Evolutionary conservation across 1,139 yeast species (phyloP).

Genomic region (Suhomyces maxii): DNA sequence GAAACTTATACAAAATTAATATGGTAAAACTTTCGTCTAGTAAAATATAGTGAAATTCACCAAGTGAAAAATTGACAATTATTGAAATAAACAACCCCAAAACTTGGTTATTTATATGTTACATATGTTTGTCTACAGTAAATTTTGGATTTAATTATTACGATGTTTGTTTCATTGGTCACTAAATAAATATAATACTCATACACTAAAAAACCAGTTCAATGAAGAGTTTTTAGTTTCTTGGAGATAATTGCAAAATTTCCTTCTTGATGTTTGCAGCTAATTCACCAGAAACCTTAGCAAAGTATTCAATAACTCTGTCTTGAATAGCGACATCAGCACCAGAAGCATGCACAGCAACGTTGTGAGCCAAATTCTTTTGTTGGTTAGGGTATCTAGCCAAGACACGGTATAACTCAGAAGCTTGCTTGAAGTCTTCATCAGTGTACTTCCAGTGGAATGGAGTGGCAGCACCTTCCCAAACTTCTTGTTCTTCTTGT

Average conservation of each 20-base stretch:
- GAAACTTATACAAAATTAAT: too few species aligned
- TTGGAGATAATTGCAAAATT: constrained; percentile 55
- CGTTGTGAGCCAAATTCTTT: constrained; percentile 77
- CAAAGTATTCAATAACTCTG: constrained; percentile 73
- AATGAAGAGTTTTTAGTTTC: constrained; percentile 30
- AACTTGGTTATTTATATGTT: too few species aligned
- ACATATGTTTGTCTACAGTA: too few species aligned
- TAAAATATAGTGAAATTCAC: too few species aligned
- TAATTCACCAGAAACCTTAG: constrained; percentile 68
- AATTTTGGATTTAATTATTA: too few species aligned
- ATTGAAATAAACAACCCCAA: too few species aligned
- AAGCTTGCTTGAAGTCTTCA: constrained; percentile 72
- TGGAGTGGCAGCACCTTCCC: constrained; percentile 86
- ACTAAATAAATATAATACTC: background rate
- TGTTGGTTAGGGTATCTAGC: constrained; percentile 79
- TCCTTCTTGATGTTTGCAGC: constrained; percentile 62
- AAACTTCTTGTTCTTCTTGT: constrained; percentile 74
- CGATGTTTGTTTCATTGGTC: too few species aligned
- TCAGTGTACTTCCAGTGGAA: constrained; percentile 83
- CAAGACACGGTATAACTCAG: constrained; percentile 68
- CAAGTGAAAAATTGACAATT: too few species aligned
- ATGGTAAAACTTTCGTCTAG: too few species aligned
- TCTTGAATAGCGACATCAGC: constrained; percentile 81
- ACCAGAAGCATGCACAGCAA: constrained; percentile 68
- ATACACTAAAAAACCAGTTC: constrained; percentile 8